Base-by-base conservation (phyloP, 179 eudicot genomes). In the Heliamphora pulchella region DNA sequence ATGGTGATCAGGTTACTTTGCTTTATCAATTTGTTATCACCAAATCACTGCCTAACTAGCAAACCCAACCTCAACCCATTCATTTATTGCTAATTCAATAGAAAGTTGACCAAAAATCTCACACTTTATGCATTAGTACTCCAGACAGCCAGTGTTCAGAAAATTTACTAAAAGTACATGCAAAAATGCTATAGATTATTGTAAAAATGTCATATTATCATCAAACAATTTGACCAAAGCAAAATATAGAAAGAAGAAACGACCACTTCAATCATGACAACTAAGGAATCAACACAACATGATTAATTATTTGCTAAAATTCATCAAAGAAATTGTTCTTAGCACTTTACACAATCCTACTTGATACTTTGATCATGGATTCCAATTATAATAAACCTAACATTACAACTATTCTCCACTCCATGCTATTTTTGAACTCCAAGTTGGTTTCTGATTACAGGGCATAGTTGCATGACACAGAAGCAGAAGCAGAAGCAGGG, bases 1-100 rank as follows among this genome's bases (percentile, higher is more conserved):
- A 47, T 43, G 74, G 13, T 0, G 15, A 53, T 9, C 18, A 47
- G 57, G 11, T 41, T 31, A 31, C 31, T 31, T n/a, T 39, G 48
- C 9, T 11, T 39, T 13, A 67, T 67, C 71, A 41, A 67, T 41
- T 1, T 67, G n/a, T 43, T 67, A 67, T 8, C 10, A 41, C 71
- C 71, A 41, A 65, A 65, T 65, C 71, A 67, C 71, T 43, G 71
- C 71, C 14, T 41, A n/a, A 43, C 71, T 41, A 66, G 50, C 50
- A 43, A 67, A 67, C 8, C 74, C 39, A 71, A 71, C 55, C 74
- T 71, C 8, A 71, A 46, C 39, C 74, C 44, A 44, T 15, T 46
- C 44, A 44, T 15, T 46, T 44, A 70, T 46, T 15, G 74, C 54
- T 8, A 15, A 46, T 47, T 68, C 15, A 11, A 39, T 66, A 31